Evolutionary conservation across 2,329 filamentous ascomycete species (phyloP), one percentile per base, ranked within the genome.

Genomic region (Ophiostoma novo-ulmi): DNA sequence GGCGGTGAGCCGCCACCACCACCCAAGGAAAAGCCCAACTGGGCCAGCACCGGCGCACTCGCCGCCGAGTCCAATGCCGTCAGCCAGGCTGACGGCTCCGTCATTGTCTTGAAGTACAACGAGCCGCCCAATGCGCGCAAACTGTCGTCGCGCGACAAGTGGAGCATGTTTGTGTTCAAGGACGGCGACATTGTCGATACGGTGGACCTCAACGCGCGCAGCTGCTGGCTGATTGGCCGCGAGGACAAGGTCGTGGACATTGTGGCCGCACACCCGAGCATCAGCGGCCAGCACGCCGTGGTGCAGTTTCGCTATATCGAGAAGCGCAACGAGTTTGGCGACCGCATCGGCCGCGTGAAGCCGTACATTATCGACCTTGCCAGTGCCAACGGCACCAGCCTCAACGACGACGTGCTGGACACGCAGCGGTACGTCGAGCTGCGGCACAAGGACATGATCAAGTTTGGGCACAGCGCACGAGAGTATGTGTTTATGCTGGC

Each of bases 401-500:
- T 99, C 74, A 97, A 98, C 77, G 89, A 88, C 44, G 88, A 92
- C 72, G 83, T 82, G 75, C 81, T 97, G 3, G 91, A 92, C 1
- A 84, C 87, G 17, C 91, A 91, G 76, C 85, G 93, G 73, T 99
- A 93, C 79, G 82, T 97, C 69, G 94, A 99, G 80, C 80, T 98
- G 70, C 86, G 89, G 78, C 90, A 95, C 78, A 94, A 93, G 81
- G 95, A 99, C 79, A 88, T 99, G 78, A 79, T 99, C 71, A 88
- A 88, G 77, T 96, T 99, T 80, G 95, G 94, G 11, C 85, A 91
- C 72, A 97, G 93, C 78, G 91, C 91, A 72, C 87, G 93, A 76
- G 95, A 99, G 80, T 99, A 98, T 79, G 93, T 99, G n/a, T 80
- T 98, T 72, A 95, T 98, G 92, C 85, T 97, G 71, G 85, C 86